phyloP scores from a whole-genome alignment of 805 yeast species.

The Metschnikowia baotianmanensis region DNA sequence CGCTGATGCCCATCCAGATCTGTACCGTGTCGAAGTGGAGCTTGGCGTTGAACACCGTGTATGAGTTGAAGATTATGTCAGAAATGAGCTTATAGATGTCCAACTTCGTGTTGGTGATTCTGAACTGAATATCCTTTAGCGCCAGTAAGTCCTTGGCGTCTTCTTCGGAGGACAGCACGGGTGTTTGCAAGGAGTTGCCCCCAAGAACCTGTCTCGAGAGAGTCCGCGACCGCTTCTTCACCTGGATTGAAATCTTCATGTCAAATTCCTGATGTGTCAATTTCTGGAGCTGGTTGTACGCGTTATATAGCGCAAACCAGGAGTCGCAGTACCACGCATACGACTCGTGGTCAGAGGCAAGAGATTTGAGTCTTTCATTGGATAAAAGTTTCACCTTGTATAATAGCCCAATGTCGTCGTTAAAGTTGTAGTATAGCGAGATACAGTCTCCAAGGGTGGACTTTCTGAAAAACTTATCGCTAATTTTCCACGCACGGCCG shows the following conservation, averaged over 20 bases:
- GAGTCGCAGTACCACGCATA: conserved; percentile 71
- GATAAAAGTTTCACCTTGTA: conserved; percentile 51
- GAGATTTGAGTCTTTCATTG: conserved; percentile 30
- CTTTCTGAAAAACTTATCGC: conserved; percentile 34
- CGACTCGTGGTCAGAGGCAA: conserved; percentile 57
- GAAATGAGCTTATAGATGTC: conserved; percentile 40
- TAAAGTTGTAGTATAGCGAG: conserved; percentile 59
- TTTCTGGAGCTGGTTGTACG: conserved; percentile 42
- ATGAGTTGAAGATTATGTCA: conserved; percentile 40
- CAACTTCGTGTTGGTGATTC: conserved; percentile 35
- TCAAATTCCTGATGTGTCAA: conserved; percentile 50
- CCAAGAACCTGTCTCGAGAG: conserved; percentile 41
- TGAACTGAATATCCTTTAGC: conserved; percentile 34
- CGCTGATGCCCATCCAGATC: conserved; percentile 46
- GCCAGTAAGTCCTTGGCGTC: conserved; percentile 23
- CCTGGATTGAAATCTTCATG: conserved; percentile 56
- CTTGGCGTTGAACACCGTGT: conserved; percentile 37
- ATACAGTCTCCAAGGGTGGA: conserved; percentile 49
- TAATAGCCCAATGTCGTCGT: conserved; percentile 60
- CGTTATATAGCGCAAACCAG: conserved; percentile 52
- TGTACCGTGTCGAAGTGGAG: conserved; percentile 38
- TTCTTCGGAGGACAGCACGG: conserved; percentile 14
- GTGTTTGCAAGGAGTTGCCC: conserved; percentile 14
- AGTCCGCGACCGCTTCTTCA: conserved; percentile 51
- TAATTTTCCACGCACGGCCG: conserved; percentile 13